Percentiles rank a stretch among this genome's conserved stretches.
phyloP scores from a whole-genome alignment of 257 asterid species.

The Mitragyna speciosa region DNA sequence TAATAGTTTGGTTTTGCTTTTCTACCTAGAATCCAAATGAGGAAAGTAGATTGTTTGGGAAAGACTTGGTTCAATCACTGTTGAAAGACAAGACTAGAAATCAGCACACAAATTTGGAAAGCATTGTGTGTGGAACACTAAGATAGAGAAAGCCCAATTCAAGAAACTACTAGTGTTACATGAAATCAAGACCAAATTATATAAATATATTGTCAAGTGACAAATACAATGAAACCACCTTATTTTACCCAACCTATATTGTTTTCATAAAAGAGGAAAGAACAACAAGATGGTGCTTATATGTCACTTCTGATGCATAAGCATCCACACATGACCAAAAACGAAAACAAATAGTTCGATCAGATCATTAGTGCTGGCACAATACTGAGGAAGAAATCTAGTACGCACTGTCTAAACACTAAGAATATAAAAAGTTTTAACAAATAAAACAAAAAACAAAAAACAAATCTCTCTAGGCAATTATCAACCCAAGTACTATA shows the following conservation, averaged over 20 bases:
- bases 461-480: no score
- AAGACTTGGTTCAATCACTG: constrained; percentile 49
- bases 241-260: neutral
- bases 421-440: no score
- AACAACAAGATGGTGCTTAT: neutral
- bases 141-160: constrained; percentile 34
- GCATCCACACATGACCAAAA: no score
- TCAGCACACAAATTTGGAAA: constrained; percentile 50
- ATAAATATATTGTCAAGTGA: constrained; percentile 19
- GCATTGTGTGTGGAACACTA: constrained; percentile 19
- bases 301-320: neutral
- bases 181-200: constrained; percentile 30
- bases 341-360: constrained; percentile 22
- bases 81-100: constrained; percentile 58
- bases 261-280: neutral
- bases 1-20: constrained; percentile 34
- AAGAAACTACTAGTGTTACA: constrained; percentile 31
- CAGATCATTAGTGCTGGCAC: constrained; percentile 32
- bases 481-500: no score
- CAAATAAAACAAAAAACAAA: no score
- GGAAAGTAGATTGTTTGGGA: constrained; percentile 49
- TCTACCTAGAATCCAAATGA: constrained; percentile 37
- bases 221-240: constrained; percentile 1
- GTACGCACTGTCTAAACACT: constrained; percentile 20
- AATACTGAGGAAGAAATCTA: constrained; percentile 16